Evolutionary conservation across 441 rosid species (phyloP).

Genomic region (Gossypium schwendimanii): DNA sequence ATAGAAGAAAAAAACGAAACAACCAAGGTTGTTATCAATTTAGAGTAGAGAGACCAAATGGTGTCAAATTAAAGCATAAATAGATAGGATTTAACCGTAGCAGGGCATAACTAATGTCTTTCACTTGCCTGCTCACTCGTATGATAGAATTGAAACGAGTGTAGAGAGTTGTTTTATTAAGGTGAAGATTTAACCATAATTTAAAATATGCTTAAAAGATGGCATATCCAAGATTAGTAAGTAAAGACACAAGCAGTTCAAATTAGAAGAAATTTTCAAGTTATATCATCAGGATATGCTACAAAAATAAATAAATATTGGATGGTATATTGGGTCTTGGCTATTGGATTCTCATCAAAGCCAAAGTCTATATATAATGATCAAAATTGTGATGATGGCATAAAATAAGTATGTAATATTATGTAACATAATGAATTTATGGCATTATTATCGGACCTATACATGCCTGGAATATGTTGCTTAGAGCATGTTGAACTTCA

Average conservation of each 20-base stretch:
- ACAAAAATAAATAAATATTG: not conserved
- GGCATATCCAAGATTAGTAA: too few relatives aligned
- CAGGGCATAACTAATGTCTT: too few relatives aligned
- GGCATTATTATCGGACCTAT: slow-evolving; percentile 59
- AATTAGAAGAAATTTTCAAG: not conserved
- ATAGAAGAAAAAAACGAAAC: too few relatives aligned
- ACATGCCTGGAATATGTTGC: slow-evolving; percentile 62
- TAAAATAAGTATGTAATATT: not conserved
- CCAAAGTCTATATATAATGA: slow-evolving; percentile 1
- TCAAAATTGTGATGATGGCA: slow-evolving; percentile 22
- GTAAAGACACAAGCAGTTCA: not conserved
- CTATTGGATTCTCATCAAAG: not conserved
- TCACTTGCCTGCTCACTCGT: too few relatives aligned
- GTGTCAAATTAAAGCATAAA: too few relatives aligned
- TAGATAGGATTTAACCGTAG: too few relatives aligned
- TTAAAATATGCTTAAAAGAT: too few relatives aligned
- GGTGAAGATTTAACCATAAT: too few relatives aligned
- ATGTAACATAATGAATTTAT: slow-evolving; percentile 13
- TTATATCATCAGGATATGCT: slow-evolving; percentile 3
- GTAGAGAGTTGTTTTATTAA: too few relatives aligned
- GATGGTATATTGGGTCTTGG: not conserved
- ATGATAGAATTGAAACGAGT: too few relatives aligned
- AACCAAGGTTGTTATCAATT: too few relatives aligned
- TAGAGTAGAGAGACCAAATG: too few relatives aligned
- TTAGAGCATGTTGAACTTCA: slow-evolving; percentile 61